Evolutionary conservation across 306 rosid species (phyloP), one percentile per base, ranked within the genome.

Genomic region (Argentina anserina): DNA sequence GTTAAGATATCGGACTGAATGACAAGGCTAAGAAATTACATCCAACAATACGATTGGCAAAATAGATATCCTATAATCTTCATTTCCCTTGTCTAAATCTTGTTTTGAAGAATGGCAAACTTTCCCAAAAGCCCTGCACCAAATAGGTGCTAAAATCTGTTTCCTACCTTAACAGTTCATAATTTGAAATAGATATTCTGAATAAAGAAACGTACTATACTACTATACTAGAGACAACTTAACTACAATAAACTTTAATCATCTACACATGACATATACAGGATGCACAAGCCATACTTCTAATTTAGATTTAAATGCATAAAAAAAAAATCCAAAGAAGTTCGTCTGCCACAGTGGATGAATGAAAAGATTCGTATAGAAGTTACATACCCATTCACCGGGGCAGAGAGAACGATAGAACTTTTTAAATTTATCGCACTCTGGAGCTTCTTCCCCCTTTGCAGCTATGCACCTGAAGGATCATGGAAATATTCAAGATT

Each of bases 351-450:
- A 0, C 21, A 28, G 6, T 64, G 49, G 47, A 9, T n/a, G 15
- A 12, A 39, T 39, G 18, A 21, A n/a, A 0, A 37, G 7, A 2
- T 20, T 64, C 18, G 21, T 21, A 37, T 20, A 59, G 5, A 28
- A 72, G 71, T 77, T 60, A 73, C 91, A 73, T 89, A 94, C 99
- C 99, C 96, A 94, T 91, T 94, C 99, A 58, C 91, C 96, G 56
- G 99, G 99, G 87, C 99, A 94, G 72, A 94, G 97, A 74, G 99
- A 69, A 9, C 96, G 95, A 75, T 91, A 94, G 77, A 80, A 94
- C 76, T 91, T 94, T 0, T 93, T 85, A 76, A 94, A 94, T 84
- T 82, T 94, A 5, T 91, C 96, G 21, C 99, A 94, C 80, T 91
- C 99, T 3, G 90, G 85, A 56, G 96, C 93, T 45, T 67, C 96